Base-by-base conservation (phyloP, 129 eudicot genomes). In the Escallonia herrerae region DNA sequence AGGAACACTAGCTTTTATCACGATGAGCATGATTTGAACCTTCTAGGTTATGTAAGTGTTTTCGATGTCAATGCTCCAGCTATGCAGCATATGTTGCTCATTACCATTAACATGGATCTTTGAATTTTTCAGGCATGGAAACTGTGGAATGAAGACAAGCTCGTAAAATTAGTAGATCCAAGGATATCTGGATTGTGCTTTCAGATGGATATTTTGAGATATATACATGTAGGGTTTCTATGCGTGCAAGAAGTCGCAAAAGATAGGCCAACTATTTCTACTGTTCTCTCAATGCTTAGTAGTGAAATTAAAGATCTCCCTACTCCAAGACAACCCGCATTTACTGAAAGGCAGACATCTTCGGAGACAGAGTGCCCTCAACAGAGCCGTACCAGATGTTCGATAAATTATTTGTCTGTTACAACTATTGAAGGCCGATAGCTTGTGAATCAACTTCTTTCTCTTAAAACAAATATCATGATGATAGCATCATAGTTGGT, bases 91-190 rank as follows among this genome's bases (percentile, higher is more conserved):
- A 5, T 45, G 49, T 5, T 45, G 9, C 51, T 62, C 8, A 62
- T n/a, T 41, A 44, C 53, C 7, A 43, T 11, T 4, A 11, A 12
- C 3, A 13, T 43, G 15, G 33, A 22, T 22, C 4, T 4, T 42
- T 42, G 43, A 6, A 9, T 4, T 40, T 50, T 60, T 44, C 54
- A 75, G 79, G 74, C 68, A 68, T 61, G 79, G 79, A 47, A 52
- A 5, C 47, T 72, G 40, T 72, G 77, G 77, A 64, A 62, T 39
- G 70, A 72, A 38, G 64, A 12, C 6, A 8, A 41, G 3, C 33
- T 43, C 12, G 7, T 12, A 1, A 7, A 45, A 7, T 22, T 72
- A 8, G 15, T 54, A 40, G 77, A 72, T 64, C 70, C 45, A 43
- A 45, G 38, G 1, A 53, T 72, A 9, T 8, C 43, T 37, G 55